These are phyloP conservation scores for Withania somnifera DNA, from an alignment of 305 asterid species.

Conservation along the genomic window DNA sequence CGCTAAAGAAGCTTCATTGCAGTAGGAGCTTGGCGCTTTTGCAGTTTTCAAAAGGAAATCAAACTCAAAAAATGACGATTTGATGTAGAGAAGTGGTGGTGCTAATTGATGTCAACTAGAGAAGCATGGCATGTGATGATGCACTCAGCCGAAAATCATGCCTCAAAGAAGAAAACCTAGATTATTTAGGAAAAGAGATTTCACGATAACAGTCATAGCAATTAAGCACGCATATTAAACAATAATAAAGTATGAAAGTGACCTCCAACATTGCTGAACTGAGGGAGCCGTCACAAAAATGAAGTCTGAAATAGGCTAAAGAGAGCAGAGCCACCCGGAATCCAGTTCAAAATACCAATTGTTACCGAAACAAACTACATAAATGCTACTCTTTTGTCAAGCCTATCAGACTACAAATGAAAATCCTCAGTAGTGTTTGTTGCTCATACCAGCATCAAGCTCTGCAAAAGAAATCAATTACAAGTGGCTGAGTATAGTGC, in stretches of 20 bases:
- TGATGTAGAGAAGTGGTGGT: not conserved
- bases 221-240: not conserved
- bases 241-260: not conserved
- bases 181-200: not conserved
- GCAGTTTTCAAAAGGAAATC: not conserved
- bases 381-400: not conserved
- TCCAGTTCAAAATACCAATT: not conserved
- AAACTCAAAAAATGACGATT: not conserved
- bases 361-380: not conserved
- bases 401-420: slow-evolving; percentile 1
- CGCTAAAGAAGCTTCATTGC: not conserved
- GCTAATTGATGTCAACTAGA: not conserved
- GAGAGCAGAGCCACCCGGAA: not conserved
- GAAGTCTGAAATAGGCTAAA: not conserved
- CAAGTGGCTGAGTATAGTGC: not conserved
- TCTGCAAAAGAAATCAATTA: not conserved
- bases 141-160: not conserved
- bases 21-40: not conserved
- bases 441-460: not conserved
- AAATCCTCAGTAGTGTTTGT: not conserved
- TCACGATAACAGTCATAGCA: not conserved
- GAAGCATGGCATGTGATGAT: not conserved
- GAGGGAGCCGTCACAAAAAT: not conserved
- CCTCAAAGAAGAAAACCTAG: slow-evolving; percentile 2
- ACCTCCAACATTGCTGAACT: slow-evolving; percentile 2